These are phyloP conservation scores for Colletotrichum viniferum DNA, from an alignment of 2,329 filamentous ascomycete genomes.

Conservation along the genomic window DNA sequence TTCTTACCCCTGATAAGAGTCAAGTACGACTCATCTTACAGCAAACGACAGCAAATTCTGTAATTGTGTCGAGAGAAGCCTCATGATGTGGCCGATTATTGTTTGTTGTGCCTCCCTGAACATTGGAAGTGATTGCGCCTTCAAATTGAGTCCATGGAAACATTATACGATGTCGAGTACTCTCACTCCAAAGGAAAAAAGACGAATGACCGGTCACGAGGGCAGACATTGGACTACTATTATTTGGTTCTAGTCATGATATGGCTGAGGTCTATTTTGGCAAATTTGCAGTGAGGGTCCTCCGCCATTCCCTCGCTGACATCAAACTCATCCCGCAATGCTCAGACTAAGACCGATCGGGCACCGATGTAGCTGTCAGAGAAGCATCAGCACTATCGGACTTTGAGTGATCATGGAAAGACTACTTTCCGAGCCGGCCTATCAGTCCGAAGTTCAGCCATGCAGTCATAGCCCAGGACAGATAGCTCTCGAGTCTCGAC, in stretches of 20 bases:
- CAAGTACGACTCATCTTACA: rapidly evolving
- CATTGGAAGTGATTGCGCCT: neutral
- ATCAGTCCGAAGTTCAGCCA: neutral
- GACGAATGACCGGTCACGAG: rapidly evolving
- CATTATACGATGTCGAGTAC: neutral
- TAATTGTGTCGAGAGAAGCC: neutral
- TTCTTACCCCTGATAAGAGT: neutral
- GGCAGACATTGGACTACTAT: neutral
- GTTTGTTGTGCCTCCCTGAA: neutral
- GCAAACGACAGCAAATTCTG: neutral
- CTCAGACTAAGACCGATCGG: neutral
- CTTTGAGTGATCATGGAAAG: neutral
- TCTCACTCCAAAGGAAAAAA: neutral
- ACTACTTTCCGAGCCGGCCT: neutral
- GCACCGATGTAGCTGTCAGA: neutral
- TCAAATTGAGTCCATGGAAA: neutral
- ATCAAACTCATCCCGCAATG: neutral
- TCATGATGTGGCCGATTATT: neutral
- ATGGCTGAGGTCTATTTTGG: neutral
- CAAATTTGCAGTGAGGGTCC: neutral
- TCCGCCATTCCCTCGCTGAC: neutral
- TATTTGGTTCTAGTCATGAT: neutral
- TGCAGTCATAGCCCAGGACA: neutral
- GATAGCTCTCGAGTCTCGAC: neutral
- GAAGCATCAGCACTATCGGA: neutral